phyloP scores from a whole-genome alignment of 352 stramenopile genomes.

The Elongisporangium undulatum region DNA sequence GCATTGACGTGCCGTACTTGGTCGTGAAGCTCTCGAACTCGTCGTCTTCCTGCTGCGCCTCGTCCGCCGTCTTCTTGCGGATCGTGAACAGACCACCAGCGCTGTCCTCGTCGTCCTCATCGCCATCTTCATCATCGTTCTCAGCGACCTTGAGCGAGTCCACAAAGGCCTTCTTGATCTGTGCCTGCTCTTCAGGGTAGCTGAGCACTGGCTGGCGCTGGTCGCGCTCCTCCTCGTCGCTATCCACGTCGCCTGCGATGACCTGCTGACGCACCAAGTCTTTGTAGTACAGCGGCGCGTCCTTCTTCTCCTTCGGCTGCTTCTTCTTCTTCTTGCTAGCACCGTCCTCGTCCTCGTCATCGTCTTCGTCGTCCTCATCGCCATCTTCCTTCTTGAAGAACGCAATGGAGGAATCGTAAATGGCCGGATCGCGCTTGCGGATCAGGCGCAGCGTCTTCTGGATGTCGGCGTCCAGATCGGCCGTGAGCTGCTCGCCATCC shows the following conservation, averaged over 20 bases:
- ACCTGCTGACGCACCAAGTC: conserved; percentile 95
- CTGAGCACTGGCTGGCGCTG: conserved; percentile 30
- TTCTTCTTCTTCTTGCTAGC: conserved; percentile 19
- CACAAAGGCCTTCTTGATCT: conserved; percentile 70
- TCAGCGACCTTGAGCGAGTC: conserved; percentile 37
- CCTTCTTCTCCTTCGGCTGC: conserved; percentile 24
- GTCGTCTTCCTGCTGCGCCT: conserved; percentile 63
- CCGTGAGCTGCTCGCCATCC: conserved; percentile 75
- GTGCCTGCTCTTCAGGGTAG: conserved; percentile 65
- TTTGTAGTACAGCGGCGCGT: conserved; percentile 86
- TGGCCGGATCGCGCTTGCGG: conserved; percentile 86
- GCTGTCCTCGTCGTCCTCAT: conserved; percentile 69
- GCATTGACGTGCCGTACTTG: conserved; percentile 61
- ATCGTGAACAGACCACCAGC: conserved; percentile 72
- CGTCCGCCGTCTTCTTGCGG: conserved; percentile 55
- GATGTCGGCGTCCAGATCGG: conserved; percentile 72
- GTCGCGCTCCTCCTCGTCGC: conserved; percentile 65
- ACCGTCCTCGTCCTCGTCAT: conserved; percentile 15
- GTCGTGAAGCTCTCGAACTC: conserved; percentile 56
- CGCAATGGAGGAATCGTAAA: conserved; percentile 88
- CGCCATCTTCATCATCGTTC: conserved; percentile 23
- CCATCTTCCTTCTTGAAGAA: conserved; percentile 81
- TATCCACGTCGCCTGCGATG: conserved; percentile 77
- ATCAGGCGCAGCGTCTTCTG: conserved; percentile 87
- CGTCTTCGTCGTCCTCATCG: conserved; percentile 16